Percentiles rank a stretch among this genome's conserved stretches.
Conservation (phyloP, 2,329 filamentous ascomycete genomes). For the Calonectria montana region DNA sequence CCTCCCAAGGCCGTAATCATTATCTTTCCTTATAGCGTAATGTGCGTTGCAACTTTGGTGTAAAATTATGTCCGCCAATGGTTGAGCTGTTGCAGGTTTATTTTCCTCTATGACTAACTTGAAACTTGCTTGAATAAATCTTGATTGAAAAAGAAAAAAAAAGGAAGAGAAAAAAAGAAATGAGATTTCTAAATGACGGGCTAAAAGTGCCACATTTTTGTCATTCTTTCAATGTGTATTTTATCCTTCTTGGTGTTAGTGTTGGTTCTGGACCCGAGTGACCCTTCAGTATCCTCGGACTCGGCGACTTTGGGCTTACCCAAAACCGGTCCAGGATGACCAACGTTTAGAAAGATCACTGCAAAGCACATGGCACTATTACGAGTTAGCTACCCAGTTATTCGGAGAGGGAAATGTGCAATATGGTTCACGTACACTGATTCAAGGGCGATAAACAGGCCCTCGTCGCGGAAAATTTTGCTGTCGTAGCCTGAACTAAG, state of each 20-base stretch:
- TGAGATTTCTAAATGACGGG: too few species aligned
- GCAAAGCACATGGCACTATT: background rate
- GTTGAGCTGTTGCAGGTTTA: too few species aligned
- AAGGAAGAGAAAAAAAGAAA: too few species aligned
- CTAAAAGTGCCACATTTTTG: too few species aligned
- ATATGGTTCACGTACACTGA: background rate
- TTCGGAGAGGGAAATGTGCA: background rate
- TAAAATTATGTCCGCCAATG: too few species aligned
- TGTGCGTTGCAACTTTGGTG: too few species aligned
- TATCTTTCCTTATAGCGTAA: too few species aligned
- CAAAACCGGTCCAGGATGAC: background rate
- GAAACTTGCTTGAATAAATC: too few species aligned
- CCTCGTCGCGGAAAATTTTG: background rate
- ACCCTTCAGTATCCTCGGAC: background rate
- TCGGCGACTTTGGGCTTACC: background rate
- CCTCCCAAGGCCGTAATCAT: too few species aligned
- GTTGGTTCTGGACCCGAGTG: background rate
- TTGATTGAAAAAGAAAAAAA: too few species aligned
- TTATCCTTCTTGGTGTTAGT: background rate
- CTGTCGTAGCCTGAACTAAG: background rate
- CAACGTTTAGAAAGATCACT: background rate
- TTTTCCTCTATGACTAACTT: too few species aligned
- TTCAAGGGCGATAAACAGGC: background rate
- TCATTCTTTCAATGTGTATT: background rate
- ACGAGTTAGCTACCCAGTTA: background rate